These are phyloP conservation scores for Rhodotorula glutinis DNA, from an alignment of 1,284 basidiomycete genomes.

Conservation along the genomic window DNA sequence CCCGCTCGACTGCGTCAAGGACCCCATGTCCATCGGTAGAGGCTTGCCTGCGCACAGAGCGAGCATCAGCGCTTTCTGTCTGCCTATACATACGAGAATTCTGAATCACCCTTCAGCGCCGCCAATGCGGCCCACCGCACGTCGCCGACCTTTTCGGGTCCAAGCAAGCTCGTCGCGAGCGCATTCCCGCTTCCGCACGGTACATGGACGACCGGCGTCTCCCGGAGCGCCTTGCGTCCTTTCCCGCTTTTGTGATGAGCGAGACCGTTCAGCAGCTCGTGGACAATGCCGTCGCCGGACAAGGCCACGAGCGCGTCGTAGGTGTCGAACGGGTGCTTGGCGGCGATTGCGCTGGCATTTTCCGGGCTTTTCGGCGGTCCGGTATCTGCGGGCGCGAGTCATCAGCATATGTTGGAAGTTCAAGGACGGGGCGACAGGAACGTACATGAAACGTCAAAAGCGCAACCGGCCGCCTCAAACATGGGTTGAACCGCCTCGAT, in stretches of 20 bases:
- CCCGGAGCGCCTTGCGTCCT: slow-evolving; percentile 63
- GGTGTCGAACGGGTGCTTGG: slow-evolving; percentile 57
- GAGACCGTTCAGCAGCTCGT: slow-evolving; percentile 91
- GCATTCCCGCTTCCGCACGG: slow-evolving; percentile 86
- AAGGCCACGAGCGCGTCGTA: slow-evolving; percentile 78
- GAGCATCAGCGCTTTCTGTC: neutral
- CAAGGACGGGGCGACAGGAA: too few species aligned
- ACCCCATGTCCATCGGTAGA: slow-evolving; percentile 77
- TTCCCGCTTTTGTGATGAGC: slow-evolving; percentile 60
- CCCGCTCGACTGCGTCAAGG: slow-evolving; percentile 61
- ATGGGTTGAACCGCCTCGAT: slow-evolving; percentile 71
- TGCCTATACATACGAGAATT: too few species aligned
- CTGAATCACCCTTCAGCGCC: slow-evolving; percentile 37
- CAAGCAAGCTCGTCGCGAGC: slow-evolving; percentile 50
- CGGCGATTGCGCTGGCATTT: slow-evolving; percentile 68
- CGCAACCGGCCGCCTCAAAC: slow-evolving; percentile 70
- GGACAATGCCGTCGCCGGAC: slow-evolving; percentile 84
- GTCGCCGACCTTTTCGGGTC: slow-evolving; percentile 15
- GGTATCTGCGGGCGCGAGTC: slow-evolving; percentile 58
- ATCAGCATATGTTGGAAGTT: too few species aligned
- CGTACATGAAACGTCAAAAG: slow-evolving; percentile 62
- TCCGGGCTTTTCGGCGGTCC: slow-evolving; percentile 56
- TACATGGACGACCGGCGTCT: slow-evolving; percentile 75
- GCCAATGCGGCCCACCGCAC: slow-evolving; percentile 46
- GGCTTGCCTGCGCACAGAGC: slow-evolving; percentile 55